phyloP scores from a whole-genome alignment of 805 yeast species.

The Yamadazyma laniorum region DNA sequence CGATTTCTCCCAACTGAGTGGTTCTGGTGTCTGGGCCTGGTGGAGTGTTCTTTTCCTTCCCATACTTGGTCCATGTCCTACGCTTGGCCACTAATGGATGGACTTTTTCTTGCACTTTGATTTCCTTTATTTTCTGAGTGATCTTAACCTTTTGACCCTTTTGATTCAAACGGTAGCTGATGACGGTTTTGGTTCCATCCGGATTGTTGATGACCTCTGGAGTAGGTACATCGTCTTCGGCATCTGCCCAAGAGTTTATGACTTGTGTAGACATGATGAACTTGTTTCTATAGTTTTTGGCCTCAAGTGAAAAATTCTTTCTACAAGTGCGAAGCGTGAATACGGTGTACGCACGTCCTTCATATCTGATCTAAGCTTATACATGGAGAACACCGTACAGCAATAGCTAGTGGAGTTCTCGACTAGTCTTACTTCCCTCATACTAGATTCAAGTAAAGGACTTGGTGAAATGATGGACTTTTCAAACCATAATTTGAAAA shows the following conservation, averaged over 20 bases:
- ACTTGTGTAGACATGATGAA: conserved; percentile 30
- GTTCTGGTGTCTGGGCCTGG: conserved; percentile 89
- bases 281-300: background rate
- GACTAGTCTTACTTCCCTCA: too few relatives aligned
- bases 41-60: conserved; percentile 66
- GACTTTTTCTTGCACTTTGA: conserved; percentile 75
- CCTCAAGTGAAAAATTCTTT: conserved; percentile 9
- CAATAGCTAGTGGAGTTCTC: too few relatives aligned
- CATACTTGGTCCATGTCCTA: conserved; percentile 85
- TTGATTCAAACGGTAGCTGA: conserved; percentile 69
- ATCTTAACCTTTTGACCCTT: conserved; percentile 83
- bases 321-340: conserved; percentile 7
- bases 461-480: too few relatives aligned
- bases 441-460: too few relatives aligned
- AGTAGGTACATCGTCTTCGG: conserved; percentile 66
- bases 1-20: conserved; percentile 85
- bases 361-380: too few relatives aligned
- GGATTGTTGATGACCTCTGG: conserved; percentile 74
- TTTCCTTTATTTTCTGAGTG: conserved; percentile 79
- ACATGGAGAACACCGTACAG: too few relatives aligned
- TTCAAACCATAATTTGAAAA: too few relatives aligned
- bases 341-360: background rate
- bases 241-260: conserved; percentile 67
- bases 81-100: conserved; percentile 85
- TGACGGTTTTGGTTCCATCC: conserved; percentile 88